phyloP scores from a whole-genome alignment of 2,329 filamentous ascomycete genomes.

The Aspergillus sp. region DNA sequence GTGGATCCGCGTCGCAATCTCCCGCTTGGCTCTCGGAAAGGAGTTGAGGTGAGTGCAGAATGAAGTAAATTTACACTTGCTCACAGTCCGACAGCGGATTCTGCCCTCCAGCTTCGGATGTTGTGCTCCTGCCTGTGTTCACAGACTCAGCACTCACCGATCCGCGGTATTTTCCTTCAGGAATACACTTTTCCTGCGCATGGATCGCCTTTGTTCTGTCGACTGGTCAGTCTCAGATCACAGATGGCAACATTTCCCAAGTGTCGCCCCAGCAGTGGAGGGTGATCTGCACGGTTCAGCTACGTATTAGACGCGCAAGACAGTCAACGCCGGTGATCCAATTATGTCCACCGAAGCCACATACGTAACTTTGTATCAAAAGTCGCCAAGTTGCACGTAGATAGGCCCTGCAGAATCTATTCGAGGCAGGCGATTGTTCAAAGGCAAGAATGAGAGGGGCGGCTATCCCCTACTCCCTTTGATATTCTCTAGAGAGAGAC shows the following conservation, averaged over 20 bases:
- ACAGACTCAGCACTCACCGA: neutral
- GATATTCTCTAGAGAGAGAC: no score
- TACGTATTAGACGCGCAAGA: constrained; percentile 7
- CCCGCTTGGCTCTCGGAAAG: neutral
- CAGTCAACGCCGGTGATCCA: neutral
- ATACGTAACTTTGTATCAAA: constrained; percentile 3
- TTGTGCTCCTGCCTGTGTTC: neutral
- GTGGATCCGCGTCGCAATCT: neutral
- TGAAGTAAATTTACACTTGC: neutral
- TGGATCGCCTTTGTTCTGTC: neutral
- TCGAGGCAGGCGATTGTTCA: neutral
- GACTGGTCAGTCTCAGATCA: neutral
- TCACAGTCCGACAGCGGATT: neutral
- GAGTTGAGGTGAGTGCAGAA: neutral
- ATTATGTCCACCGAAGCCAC: neutral
- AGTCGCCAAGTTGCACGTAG: neutral
- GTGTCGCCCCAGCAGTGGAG: constrained; percentile 1
- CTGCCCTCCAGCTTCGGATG: neutral
- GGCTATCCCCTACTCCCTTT: no score
- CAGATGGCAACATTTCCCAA: neutral
- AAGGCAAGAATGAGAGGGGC: neutral
- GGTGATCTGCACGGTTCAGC: constrained; percentile 7
- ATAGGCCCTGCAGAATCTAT: neutral
- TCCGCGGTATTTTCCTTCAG: neutral
- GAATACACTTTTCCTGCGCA: neutral